These are phyloP conservation scores for Tolypocladium sp. DNA, from an alignment of 2,329 filamentous ascomycete genomes.

Conservation along the genomic window DNA sequence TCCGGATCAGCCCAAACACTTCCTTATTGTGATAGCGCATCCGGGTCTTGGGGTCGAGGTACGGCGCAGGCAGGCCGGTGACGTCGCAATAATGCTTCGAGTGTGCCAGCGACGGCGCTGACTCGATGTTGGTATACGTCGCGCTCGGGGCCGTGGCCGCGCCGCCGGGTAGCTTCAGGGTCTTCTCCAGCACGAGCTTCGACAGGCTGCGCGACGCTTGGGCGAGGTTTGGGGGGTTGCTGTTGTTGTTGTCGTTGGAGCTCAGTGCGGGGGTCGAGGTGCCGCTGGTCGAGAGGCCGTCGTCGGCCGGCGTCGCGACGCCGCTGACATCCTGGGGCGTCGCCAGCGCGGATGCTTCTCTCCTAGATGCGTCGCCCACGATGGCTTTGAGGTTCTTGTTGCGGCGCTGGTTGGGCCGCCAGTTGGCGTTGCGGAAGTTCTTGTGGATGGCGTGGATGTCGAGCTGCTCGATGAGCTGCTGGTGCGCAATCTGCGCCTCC, in stretches of 20 bases:
- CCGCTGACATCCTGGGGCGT: slow-evolving; percentile 71
- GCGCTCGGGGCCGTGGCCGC: slow-evolving; percentile 50
- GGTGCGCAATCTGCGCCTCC: slow-evolving; percentile 71
- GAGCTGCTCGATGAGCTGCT: slow-evolving; percentile 78
- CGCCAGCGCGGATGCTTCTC: slow-evolving; percentile 79
- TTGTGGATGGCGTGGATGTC: slow-evolving; percentile 83
- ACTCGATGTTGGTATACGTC: slow-evolving; percentile 96
- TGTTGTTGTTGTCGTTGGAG: slow-evolving; percentile 28
- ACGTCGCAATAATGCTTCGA: slow-evolving; percentile 92
- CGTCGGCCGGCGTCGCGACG: slow-evolving; percentile 54
- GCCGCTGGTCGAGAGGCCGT: slow-evolving; percentile 47
- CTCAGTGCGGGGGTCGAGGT: slow-evolving; percentile 45
- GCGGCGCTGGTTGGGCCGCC: slow-evolving; percentile 88
- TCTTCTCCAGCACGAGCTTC: slow-evolving; percentile 83
- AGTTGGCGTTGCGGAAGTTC: slow-evolving; percentile 80
- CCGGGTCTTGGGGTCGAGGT: slow-evolving; percentile 90
- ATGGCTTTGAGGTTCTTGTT: slow-evolving; percentile 99
- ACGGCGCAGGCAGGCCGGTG: slow-evolving; percentile 83
- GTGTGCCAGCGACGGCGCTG: slow-evolving; percentile 77
- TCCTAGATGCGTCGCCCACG: slow-evolving; percentile 76
- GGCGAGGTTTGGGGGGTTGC: slow-evolving; percentile 62
- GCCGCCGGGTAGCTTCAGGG: slow-evolving; percentile 34
- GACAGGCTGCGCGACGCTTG: slow-evolving; percentile 81
- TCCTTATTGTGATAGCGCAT: slow-evolving; percentile 90
- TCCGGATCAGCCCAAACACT: slow-evolving; percentile 76